Conservation (phyloP, 225 moss, liverwort and hornwort species). For the Rhytidiadelphus loreus region DNA sequence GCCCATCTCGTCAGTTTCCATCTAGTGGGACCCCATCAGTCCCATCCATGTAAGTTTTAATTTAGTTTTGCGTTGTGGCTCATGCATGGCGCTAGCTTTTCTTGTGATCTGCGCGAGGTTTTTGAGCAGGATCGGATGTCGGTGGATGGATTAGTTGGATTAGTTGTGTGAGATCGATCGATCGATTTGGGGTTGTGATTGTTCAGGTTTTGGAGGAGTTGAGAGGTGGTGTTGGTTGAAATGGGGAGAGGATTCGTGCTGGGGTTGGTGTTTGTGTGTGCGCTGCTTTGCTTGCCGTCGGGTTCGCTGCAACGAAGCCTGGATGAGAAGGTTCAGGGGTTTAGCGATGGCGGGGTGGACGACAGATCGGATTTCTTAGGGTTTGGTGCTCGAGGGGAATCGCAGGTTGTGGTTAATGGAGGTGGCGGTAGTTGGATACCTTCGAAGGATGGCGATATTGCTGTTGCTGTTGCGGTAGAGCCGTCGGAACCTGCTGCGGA, state of each 20-base stretch:
- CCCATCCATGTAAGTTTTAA: neutral
- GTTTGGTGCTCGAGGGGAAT: neutral
- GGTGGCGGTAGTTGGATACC: neutral
- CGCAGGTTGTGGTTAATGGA: slow-evolving; percentile 1
- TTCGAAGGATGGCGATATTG: neutral
- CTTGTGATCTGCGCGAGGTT: neutral
- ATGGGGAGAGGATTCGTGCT: slow-evolving; percentile 3
- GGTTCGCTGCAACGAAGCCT: slow-evolving; percentile 13
- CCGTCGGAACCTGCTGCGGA: neutral
- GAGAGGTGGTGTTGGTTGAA: neutral
- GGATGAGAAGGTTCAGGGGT: neutral
- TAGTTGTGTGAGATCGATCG: neutral
- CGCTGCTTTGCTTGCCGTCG: slow-evolving; percentile 3
- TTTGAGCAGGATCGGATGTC: neutral
- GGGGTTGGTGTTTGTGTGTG: slow-evolving; percentile 21
- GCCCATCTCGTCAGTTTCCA: neutral
- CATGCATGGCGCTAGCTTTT: neutral
- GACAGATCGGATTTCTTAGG: neutral
- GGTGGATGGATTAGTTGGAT: neutral
- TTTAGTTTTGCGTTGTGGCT: too few relatives aligned
- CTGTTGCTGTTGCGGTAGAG: neutral
- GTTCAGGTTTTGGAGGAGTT: neutral
- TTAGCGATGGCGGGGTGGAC: neutral
- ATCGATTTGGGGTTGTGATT: neutral
- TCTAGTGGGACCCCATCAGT: neutral